Percentiles rank a stretch among this genome's conserved stretches.
Evolutionary conservation across 2,329 filamentous ascomycete species (phyloP).

Genomic region (Elsinoe necatrix): DNA sequence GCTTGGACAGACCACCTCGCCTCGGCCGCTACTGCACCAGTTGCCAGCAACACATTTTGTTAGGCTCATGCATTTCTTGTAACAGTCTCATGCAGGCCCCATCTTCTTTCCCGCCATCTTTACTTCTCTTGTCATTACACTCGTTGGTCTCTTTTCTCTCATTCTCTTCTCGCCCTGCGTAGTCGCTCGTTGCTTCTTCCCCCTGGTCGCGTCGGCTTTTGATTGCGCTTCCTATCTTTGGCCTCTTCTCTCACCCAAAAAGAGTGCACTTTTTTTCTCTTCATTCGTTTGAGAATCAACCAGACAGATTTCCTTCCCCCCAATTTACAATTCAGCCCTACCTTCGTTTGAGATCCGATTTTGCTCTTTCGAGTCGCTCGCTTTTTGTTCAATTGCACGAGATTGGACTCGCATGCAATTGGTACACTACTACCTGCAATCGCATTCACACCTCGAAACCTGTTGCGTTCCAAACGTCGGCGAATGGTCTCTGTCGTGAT

Average conservation of each 20-base stretch:
- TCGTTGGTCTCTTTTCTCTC: neutral
- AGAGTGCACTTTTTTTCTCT: neutral
- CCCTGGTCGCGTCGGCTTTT: neutral
- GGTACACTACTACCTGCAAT: neutral
- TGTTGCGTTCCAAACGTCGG: neutral
- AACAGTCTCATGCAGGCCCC: slow-evolving; percentile 10
- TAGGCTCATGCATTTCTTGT: slow-evolving; percentile 10
- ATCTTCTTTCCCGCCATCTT: slow-evolving; percentile 6
- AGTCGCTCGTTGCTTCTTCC: slow-evolving; percentile 16
- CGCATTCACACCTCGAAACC: neutral
- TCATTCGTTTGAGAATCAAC: slow-evolving; percentile 1
- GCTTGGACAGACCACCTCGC: slow-evolving; percentile 5
- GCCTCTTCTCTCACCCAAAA: neutral
- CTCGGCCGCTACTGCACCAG: slow-evolving; percentile 11
- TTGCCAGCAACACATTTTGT: slow-evolving; percentile 13
- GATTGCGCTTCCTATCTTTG: neutral
- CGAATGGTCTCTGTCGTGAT: neutral
- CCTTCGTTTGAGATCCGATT: slow-evolving; percentile 1
- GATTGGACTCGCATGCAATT: neutral
- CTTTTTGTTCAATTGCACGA: neutral
- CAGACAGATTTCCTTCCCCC: too few relatives aligned
- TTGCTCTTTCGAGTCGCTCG: slow-evolving; percentile 7
- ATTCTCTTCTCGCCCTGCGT: slow-evolving; percentile 2
- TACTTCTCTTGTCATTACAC: slow-evolving; percentile 4
- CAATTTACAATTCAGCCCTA: slow-evolving; percentile 4